phyloP scores from a whole-genome alignment of 2,329 filamentous ascomycete genomes.

The Epichloe bromicola region DNA sequence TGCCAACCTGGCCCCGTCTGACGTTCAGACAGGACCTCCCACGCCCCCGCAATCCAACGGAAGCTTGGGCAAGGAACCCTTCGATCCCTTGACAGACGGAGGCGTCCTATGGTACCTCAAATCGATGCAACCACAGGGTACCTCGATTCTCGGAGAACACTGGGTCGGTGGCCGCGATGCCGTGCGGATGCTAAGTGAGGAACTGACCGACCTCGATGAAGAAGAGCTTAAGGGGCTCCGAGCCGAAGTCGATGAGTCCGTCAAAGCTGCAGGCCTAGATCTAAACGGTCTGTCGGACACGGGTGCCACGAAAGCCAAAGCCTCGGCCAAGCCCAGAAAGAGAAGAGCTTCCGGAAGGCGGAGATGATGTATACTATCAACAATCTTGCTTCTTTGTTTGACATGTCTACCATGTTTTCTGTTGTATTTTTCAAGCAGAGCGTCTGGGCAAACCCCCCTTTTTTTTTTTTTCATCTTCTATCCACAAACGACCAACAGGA shows the following conservation, averaged over 20 bases:
- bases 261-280: conserved; percentile 15
- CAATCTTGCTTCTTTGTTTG: neutral
- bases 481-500: neutral
- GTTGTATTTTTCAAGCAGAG: neutral
- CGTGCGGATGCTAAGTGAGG: conserved; percentile 59
- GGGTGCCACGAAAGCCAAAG: conserved; percentile 15
- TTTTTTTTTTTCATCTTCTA: neutral
- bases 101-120: conserved; percentile 83
- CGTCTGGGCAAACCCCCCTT: neutral
- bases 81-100: conserved; percentile 51
- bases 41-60: conserved; percentile 56
- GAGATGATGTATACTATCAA: conserved; percentile 13
- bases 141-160: conserved; percentile 63
- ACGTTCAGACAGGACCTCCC: conserved; percentile 34
- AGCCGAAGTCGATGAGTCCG: conserved; percentile 36
- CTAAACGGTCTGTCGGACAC: conserved; percentile 9
- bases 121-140: conserved; percentile 66
- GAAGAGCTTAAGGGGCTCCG: conserved; percentile 67
- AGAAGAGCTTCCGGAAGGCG: conserved; percentile 23
- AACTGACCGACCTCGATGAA: conserved; percentile 83
- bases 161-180: conserved; percentile 53
- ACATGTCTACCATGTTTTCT: neutral
- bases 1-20: conserved; percentile 14
- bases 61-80: conserved; percentile 35
- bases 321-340: conserved; percentile 17